Evolutionary conservation across 345 rosid genomes (phyloP).

Genomic region (Schrenkiella parvula): DNA sequence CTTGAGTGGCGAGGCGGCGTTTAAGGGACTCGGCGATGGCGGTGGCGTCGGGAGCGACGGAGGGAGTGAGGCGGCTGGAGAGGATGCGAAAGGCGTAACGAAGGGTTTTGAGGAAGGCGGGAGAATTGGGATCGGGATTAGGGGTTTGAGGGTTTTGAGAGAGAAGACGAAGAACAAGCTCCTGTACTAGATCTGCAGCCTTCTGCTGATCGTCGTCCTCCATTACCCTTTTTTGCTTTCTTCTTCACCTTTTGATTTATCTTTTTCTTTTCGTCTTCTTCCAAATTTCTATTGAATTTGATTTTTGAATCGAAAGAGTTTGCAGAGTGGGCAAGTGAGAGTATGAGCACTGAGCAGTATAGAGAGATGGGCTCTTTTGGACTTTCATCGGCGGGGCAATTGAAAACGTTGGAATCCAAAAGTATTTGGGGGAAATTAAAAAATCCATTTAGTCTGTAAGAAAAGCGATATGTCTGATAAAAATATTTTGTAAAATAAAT

Average conservation of each 20-base stretch:
- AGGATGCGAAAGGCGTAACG: conserved; percentile 86
- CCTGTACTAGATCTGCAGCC: conserved; percentile 73
- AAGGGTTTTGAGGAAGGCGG: conserved; percentile 52
- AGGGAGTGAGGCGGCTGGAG: conserved; percentile 79
- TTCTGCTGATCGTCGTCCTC: conserved; percentile 87
- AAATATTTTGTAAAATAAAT: too few relatives aligned
- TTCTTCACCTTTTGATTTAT: background rate
- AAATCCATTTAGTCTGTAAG: too few relatives aligned
- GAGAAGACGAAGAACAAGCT: conserved; percentile 74
- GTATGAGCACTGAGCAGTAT: background rate
- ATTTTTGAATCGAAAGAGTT: conserved; percentile 12
- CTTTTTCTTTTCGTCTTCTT: background rate
- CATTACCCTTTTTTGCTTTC: conserved; percentile 35
- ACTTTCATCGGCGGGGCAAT: conserved; percentile 26
- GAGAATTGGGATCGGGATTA: conserved; percentile 41
- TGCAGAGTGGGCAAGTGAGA: conserved; percentile 19
- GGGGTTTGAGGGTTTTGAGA: conserved; percentile 55
- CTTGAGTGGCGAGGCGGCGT: conserved; percentile 86
- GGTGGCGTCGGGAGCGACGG: conserved; percentile 68
- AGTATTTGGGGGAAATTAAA: background rate
- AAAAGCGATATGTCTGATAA: too few relatives aligned
- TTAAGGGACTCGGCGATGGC: conserved; percentile 90
- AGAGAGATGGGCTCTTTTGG: conserved; percentile 20
- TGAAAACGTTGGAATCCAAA: conserved; percentile 10
- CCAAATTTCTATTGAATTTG: background rate